Evolutionary conservation across 2,329 filamentous ascomycete genomes (phyloP).

Genomic region (Cercospora brassicicola): DNA sequence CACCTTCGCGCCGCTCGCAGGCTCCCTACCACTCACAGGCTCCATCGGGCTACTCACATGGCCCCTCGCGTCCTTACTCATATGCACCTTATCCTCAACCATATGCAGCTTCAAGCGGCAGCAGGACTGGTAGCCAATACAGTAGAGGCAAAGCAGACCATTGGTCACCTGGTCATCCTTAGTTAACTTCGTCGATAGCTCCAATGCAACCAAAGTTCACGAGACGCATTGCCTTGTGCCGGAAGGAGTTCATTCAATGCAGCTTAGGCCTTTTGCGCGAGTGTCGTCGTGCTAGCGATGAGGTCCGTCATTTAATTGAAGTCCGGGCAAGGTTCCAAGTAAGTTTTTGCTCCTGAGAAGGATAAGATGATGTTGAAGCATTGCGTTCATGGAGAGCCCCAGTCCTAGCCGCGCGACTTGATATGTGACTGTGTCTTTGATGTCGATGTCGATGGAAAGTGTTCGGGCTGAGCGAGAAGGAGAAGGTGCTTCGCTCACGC

Average conservation of each 20-base stretch:
- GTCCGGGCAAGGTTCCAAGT: background rate
- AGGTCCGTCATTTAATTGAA: background rate
- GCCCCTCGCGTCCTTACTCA: background rate
- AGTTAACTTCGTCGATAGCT: background rate
- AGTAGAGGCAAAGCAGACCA: background rate
- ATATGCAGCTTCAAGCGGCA: background rate
- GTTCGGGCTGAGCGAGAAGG: background rate
- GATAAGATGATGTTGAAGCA: background rate
- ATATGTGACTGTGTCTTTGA: background rate
- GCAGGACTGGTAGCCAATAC: background rate
- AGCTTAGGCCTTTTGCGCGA: background rate
- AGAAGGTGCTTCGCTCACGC: background rate
- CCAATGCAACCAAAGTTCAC: background rate
- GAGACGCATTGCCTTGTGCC: background rate
- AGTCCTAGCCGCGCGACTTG: background rate
- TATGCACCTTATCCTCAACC: background rate
- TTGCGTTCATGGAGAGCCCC: too few species aligned
- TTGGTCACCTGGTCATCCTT: background rate
- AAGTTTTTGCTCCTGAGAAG: background rate
- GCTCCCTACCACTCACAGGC: background rate
- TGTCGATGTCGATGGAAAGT: background rate
- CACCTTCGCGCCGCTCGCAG: background rate
- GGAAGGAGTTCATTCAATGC: background rate
- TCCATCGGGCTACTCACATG: background rate
- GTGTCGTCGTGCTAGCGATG: background rate